Base-by-base conservation (phyloP, 108 stramenopile species). In the Conticribra weissflogii region DNA sequence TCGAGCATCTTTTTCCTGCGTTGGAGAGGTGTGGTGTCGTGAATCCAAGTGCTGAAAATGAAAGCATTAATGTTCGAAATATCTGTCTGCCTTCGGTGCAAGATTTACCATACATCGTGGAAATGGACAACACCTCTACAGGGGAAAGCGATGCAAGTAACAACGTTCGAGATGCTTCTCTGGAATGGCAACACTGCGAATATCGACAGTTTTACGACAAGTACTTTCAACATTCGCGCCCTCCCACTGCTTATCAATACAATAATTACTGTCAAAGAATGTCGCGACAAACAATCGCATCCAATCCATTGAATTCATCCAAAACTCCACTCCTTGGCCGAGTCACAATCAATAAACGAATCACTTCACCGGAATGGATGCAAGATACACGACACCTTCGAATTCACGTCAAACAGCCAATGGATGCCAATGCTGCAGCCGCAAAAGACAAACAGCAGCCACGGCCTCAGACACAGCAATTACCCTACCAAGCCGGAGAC, bases 401-500 rank as follows among this genome's bases (percentile, higher is more conserved):
- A 41, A 74, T 93, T 28, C 67, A 61, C 15, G 67, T 79, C 3
- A 56, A 45, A 3, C 45, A 27, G 5, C 44, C 23, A 17, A 60
- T 59, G 34, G 48, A 19, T 31, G 29, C 56, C 23, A 16, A 66
- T 19, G 8, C 29, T 28, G 29, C 30, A 5, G 14, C 9, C 7
- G 15, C n/a, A 22, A 61, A 53, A 14, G 63, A 45, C 2, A 64
- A 41, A 12, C 5, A 41, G 36, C 36, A 41, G n/a, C 36, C 5
- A 18, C 22, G 59, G 56, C 30, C 14, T 41, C 36, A 31, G 24
- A 14, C 22, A 48, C 1, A 14, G 12, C 27, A 3, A 44, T n/a
- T 61, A 88, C 24, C 86, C 88, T 94, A 94, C 63, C 66, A 59
- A 45, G 92, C 92, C 22, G 92, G 92, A 47, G 92, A 94, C 76